A percentile compares a stretch with the other conserved stretches of the same genome.
Evolutionary conservation across 805 yeast species (phyloP).

Genomic region (Wickerhamiella galacta): DNA sequence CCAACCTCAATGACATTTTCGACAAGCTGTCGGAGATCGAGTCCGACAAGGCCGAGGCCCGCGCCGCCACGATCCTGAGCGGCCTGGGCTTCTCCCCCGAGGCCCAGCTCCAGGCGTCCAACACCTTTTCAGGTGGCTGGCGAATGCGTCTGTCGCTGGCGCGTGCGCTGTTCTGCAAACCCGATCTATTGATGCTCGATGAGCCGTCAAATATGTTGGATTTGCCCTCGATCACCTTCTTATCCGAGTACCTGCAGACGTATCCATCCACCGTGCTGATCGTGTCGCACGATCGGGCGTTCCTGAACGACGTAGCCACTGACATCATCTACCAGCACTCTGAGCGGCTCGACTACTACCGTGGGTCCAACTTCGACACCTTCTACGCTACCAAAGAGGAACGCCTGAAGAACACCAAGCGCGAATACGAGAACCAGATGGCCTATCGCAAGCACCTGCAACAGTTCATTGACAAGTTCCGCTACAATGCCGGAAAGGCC

Average conservation of each 20-base stretch:
- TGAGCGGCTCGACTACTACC: slow-evolving; percentile 86
- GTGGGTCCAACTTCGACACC: slow-evolving; percentile 79
- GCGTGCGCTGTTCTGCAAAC: slow-evolving; percentile 92
- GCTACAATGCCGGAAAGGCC: slow-evolving; percentile 95
- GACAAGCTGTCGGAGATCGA: slow-evolving; percentile 86
- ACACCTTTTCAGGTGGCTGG: slow-evolving; percentile 98
- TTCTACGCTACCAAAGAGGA: slow-evolving; percentile 91
- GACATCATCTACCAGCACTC: slow-evolving; percentile 97
- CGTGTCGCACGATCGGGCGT: slow-evolving; percentile 95
- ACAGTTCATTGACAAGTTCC: slow-evolving; percentile 83
- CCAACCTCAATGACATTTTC: slow-evolving; percentile 58
- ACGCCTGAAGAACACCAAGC: slow-evolving; percentile 76
- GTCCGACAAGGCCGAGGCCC: slow-evolving; percentile 90
- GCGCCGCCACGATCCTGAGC: slow-evolving; percentile 82
- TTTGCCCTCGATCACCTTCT: slow-evolving; percentile 91
- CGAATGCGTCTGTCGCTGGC: slow-evolving; percentile 98
- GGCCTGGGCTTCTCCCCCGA: slow-evolving; percentile 91
- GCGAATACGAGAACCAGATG: slow-evolving; percentile 97
- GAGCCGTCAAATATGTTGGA: slow-evolving; percentile 99
- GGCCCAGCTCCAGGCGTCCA: slow-evolving; percentile 69
- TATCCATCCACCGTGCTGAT: slow-evolving; percentile 87
- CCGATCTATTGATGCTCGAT: slow-evolving; percentile 81
- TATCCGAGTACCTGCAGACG: slow-evolving; percentile 75
- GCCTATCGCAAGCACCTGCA: slow-evolving; percentile 88
- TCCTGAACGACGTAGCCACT: slow-evolving; percentile 93